Evolutionary conservation across 345 rosid genomes (phyloP), one percentile per base, ranked within the genome.

Genomic region (Crucihimalaya himalaica): DNA sequence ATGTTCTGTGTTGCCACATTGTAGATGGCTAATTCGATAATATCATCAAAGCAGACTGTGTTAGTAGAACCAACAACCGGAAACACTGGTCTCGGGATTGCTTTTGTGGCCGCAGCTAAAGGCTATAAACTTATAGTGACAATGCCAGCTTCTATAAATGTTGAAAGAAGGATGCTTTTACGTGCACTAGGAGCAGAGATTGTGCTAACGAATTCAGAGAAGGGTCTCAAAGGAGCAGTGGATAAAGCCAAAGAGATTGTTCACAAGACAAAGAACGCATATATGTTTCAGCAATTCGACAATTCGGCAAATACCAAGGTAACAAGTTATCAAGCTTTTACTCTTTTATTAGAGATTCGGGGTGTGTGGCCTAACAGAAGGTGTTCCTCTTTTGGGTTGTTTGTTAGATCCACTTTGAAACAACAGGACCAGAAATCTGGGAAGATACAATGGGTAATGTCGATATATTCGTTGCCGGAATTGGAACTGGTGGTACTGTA

Each of bases 361-460:
- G 39, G 16, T 74, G 18, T 50, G 23, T 65, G 52, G 51, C 57
- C 19, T 50, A 23, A 62, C 51, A n/a, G n/a, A 3, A 6, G 65
- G 11, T 64, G n/a, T 66, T 66, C 28, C 46, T 0, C 10, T 37
- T 46, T 57, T 37, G 37, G n/a, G 14, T 35, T 51, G 18, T 53
- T 71, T 50, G 82, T 86, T 34, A 93, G 97, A 79, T 88, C 32
- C 97, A 93, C 78, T 91, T 88, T 66, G 95, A 94, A 76, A 89
- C 91, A 57, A 94, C 97, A 21, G 97, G 98, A 70, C 97, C 96
- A 48, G 98, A 94, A 79, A 89, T 94, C 27, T 94, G 96, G 98
- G 89, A 87, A 72, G 98, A 91, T 81, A 91, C 98, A 52, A 64
- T 71, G 76, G 80, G 76, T 40, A 77, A 77, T 63, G 92, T 91